Percentiles rank a stretch among this genome's conserved stretches.
phyloP scores from a whole-genome alignment of 2,329 filamentous ascomycete genomes.

The Neodidymelliopsis sp. region DNA sequence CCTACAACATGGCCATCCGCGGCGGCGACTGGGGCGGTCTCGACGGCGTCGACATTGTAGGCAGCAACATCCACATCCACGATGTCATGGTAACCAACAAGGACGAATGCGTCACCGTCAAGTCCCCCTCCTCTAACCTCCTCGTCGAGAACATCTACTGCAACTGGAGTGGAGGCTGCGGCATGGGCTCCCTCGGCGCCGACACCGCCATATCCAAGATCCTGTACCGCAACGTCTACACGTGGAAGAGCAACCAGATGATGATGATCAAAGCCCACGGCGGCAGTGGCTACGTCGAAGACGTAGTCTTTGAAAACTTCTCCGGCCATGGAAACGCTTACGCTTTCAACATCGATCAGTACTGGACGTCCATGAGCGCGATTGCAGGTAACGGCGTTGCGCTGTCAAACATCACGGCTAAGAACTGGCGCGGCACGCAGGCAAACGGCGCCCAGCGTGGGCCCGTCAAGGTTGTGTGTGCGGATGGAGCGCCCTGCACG shows the following conservation, averaged over 20 bases:
- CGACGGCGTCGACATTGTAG: slow-evolving; percentile 65
- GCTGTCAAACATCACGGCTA: slow-evolving; percentile 61
- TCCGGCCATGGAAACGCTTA: slow-evolving; percentile 68
- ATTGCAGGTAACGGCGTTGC: slow-evolving; percentile 60
- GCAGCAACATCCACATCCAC: slow-evolving; percentile 64
- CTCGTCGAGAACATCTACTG: slow-evolving; percentile 68
- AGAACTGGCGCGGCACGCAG: slow-evolving; percentile 64
- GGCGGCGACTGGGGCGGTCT: slow-evolving; percentile 61
- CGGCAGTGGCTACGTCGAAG: slow-evolving; percentile 61
- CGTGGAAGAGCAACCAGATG: slow-evolving; percentile 68
- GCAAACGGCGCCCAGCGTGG: slow-evolving; percentile 59
- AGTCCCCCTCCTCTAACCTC: slow-evolving; percentile 58
- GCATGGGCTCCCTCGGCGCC: slow-evolving; percentile 62
- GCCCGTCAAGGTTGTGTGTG: slow-evolving; percentile 62
- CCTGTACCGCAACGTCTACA: slow-evolving; percentile 65
- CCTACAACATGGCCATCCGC: slow-evolving; percentile 64
- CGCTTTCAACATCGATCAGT: slow-evolving; percentile 62
- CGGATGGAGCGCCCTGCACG: slow-evolving; percentile 60
- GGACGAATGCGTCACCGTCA: slow-evolving; percentile 67
- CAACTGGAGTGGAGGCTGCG: slow-evolving; percentile 68
- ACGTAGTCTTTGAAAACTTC: slow-evolving; percentile 64
- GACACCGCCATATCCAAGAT: slow-evolving; percentile 61
- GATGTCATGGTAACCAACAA: slow-evolving; percentile 69
- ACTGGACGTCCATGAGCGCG: slow-evolving; percentile 57
- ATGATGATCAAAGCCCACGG: slow-evolving; percentile 69